phyloP scores from a whole-genome alignment of 257 asterid species.

The Leptodermis oblonga region DNA sequence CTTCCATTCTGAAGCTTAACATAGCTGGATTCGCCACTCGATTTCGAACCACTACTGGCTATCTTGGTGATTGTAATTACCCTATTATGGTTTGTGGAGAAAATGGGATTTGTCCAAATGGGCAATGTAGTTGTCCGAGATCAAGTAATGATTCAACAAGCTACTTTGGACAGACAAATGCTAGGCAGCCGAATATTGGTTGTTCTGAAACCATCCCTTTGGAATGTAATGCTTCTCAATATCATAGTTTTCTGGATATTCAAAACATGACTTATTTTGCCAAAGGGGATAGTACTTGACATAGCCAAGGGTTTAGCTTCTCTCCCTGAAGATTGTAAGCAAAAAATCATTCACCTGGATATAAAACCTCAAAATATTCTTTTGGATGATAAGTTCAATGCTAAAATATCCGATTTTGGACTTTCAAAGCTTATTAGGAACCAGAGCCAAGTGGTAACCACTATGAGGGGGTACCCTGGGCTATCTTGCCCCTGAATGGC shows the following conservation, averaged over 20 bases:
- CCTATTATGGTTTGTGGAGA: no score
- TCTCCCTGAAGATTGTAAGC: constrained; percentile 31
- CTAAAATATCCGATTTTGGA: constrained; percentile 29
- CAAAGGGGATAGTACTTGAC: no score
- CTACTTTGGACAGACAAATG: constrained; percentile 24
- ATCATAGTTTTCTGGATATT: constrained; percentile 33
- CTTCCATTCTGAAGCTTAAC: no score
- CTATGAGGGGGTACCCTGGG: constrained; percentile 24
- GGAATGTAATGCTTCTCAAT: constrained; percentile 19
- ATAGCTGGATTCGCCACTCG: no score
- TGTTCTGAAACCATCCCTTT: constrained; percentile 33
- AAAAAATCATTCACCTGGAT: constrained; percentile 23
- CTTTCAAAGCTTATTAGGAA: constrained; percentile 19
- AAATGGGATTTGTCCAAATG: no score
- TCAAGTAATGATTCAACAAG: constrained; percentile 11
- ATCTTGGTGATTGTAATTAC: constrained; percentile 25
- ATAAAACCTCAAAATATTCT: constrained; percentile 33
- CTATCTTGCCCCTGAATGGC: constrained; percentile 29
- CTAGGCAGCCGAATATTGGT: constrained; percentile 32
- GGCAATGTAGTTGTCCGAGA: no score
- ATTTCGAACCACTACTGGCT: no score
- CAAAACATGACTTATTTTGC: constrained; percentile 29
- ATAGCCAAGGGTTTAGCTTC: constrained; percentile 27
- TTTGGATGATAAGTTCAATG: constrained; percentile 15
- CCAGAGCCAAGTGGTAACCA: constrained; percentile 22